A percentile compares a stretch with the other conserved stretches of the same genome.
These are phyloP conservation scores for Fusarium beomiforme DNA, from an alignment of 2,329 filamentous ascomycete species.

Conservation along the genomic window DNA sequence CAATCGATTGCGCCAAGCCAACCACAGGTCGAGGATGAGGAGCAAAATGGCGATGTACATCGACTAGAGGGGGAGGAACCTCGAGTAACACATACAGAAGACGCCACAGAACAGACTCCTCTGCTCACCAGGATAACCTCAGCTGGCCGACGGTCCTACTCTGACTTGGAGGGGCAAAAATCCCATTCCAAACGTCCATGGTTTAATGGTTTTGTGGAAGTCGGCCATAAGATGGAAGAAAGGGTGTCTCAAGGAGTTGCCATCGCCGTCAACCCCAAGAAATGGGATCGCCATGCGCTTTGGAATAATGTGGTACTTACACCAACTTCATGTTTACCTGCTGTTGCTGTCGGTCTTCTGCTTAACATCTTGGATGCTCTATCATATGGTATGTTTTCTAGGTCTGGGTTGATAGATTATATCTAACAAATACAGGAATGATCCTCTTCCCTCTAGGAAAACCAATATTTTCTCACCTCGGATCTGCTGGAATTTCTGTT, in stretches of 20 bases:
- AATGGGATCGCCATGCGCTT: slow-evolving; percentile 75
- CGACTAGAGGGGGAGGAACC: slow-evolving; percentile 20
- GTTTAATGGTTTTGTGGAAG: slow-evolving; percentile 47
- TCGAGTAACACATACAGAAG: slow-evolving; percentile 15
- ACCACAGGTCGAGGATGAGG: slow-evolving; percentile 17
- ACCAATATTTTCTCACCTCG: slow-evolving; percentile 84
- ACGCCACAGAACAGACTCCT: slow-evolving; percentile 58
- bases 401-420: neutral
- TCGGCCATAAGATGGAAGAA: slow-evolving; percentile 47
- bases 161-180: slow-evolving; percentile 65
- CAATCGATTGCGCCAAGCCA: slow-evolving; percentile 45
- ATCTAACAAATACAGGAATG: slow-evolving; percentile 67
- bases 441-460: slow-evolving; percentile 93
- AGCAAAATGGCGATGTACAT: slow-evolving; percentile 14
- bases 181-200: slow-evolving; percentile 45
- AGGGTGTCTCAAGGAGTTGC: slow-evolving; percentile 45
- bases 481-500: slow-evolving; percentile 95
- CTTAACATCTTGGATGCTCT: slow-evolving; percentile 94
- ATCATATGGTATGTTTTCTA: slow-evolving; percentile 76
- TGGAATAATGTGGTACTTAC: slow-evolving; percentile 72
- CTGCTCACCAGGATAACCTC: slow-evolving; percentile 53
- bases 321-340: slow-evolving; percentile 78
- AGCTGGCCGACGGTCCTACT: slow-evolving; percentile 44
- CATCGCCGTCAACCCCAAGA: slow-evolving; percentile 68
- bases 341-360: slow-evolving; percentile 87